A percentile compares a stretch with the other conserved stretches of the same genome.
Evolutionary conservation across 2,329 filamentous ascomycete species (phyloP).

Genomic region (Proliferodiscus dingleyae): DNA sequence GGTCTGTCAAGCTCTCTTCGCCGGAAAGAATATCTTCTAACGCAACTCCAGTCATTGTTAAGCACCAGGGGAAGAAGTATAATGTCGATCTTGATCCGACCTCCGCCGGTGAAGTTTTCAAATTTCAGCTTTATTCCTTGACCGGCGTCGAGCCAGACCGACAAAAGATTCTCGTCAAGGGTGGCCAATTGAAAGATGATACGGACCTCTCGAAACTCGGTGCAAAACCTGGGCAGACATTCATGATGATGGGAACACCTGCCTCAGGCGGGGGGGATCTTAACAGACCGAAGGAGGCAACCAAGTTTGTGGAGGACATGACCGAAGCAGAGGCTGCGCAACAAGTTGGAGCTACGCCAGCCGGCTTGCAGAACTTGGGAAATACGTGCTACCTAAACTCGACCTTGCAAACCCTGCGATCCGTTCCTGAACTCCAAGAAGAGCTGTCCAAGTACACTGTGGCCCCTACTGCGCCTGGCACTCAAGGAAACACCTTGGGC

Average conservation of each 20-base stretch:
- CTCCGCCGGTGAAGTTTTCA: slow-evolving; percentile 86
- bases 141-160: slow-evolving; percentile 94
- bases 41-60: slow-evolving; percentile 69
- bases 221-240: slow-evolving; percentile 77
- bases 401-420: slow-evolving; percentile 83
- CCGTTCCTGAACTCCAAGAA: slow-evolving; percentile 85
- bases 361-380: slow-evolving; percentile 84
- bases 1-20: slow-evolving; percentile 20
- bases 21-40: slow-evolving; percentile 14
- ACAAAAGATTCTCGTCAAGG: slow-evolving; percentile 94
- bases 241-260: slow-evolving; percentile 97
- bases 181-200: slow-evolving; percentile 92
- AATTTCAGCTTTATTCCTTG: slow-evolving; percentile 90
- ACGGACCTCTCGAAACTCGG: slow-evolving; percentile 77
- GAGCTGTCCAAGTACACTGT: slow-evolving; percentile 63
- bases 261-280: slow-evolving; percentile 55
- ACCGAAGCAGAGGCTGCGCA: slow-evolving; percentile 85
- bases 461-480: slow-evolving; percentile 23
- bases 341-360: slow-evolving; percentile 77
- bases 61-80: slow-evolving; percentile 93
- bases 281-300: slow-evolving; percentile 69
- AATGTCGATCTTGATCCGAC: slow-evolving; percentile 85
- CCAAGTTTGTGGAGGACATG: slow-evolving; percentile 97
- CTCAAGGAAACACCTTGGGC: slow-evolving; percentile 30
- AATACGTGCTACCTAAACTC: slow-evolving; percentile 99